These are phyloP conservation scores for Brassica juncea DNA, from an alignment of 345 rosid genomes.

Conservation along the genomic window DNA sequence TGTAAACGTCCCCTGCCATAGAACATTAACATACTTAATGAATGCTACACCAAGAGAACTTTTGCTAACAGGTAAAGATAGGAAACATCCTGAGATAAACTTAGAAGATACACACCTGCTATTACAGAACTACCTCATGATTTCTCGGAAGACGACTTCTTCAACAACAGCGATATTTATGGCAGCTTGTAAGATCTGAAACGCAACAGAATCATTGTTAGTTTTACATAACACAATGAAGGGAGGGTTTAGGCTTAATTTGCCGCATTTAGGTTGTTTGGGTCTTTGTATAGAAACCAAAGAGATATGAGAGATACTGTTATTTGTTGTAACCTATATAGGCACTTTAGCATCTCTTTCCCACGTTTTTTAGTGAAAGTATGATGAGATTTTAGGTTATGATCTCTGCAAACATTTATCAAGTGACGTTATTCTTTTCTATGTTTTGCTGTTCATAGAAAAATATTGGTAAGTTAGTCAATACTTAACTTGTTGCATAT, in stretches of 20 bases:
- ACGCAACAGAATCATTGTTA: slow-evolving; percentile 15
- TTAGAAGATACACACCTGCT: too few relatives aligned
- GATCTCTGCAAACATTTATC: not conserved
- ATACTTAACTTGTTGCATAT: not conserved
- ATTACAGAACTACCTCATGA: too few relatives aligned
- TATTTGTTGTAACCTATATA: slow-evolving; percentile 14
- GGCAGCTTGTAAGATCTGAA: slow-evolving; percentile 28
- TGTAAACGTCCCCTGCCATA: slow-evolving; percentile 57
- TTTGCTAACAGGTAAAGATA: not conserved
- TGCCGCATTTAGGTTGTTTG: slow-evolving; percentile 21
- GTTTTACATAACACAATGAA: slow-evolving; percentile 33
- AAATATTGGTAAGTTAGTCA: not conserved
- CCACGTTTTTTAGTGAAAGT: not conserved
- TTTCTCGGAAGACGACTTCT: too few relatives aligned
- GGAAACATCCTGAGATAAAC: not conserved
- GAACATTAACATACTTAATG: slow-evolving; percentile 25
- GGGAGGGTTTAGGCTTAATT: not conserved
- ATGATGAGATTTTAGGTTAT: not conserved
- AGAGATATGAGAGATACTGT: slow-evolving; percentile 11
- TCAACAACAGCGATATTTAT: slow-evolving; percentile 30
- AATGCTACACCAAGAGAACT: not conserved
- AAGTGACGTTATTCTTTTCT: not conserved
- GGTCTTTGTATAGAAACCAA: slow-evolving; percentile 31
- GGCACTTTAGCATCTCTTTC: slow-evolving; percentile 1
- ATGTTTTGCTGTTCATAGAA: not conserved